phyloP scores from a whole-genome alignment of 139 green algal species.

The Picochlorum sp. region DNA sequence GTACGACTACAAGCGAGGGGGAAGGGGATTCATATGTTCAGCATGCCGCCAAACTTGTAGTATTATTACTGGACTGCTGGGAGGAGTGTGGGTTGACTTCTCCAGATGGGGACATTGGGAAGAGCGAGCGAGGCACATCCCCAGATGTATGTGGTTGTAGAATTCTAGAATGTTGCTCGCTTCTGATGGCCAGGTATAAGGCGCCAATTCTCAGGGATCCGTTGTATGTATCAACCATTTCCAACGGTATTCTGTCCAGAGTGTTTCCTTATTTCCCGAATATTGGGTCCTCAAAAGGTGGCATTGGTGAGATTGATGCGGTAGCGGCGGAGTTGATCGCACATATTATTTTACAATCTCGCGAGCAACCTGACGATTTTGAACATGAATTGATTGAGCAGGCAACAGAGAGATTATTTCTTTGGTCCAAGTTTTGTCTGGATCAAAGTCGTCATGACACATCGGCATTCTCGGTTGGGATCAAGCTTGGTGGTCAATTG shows the following conservation, averaged over 20 bases:
- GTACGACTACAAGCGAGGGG: neutral
- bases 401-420: neutral
- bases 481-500: neutral
- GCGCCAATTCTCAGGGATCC: neutral
- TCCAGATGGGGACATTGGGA: neutral
- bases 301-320: neutral
- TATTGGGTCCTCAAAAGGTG: neutral
- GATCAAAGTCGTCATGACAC: neutral
- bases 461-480: neutral
- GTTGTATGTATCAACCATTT: neutral
- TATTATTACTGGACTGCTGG: neutral
- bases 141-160: neutral
- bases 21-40: neutral
- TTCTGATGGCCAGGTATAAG: neutral
- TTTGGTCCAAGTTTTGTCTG: neutral
- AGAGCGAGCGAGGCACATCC: neutral
- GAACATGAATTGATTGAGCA: neutral
- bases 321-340: neutral
- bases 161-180: neutral
- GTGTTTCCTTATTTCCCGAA: neutral
- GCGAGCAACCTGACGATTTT: neutral
- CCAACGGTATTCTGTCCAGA: neutral
- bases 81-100: neutral
- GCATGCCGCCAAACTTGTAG: neutral
- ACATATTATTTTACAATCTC: neutral